A percentile compares a stretch with the other conserved stretches of the same genome.
These are phyloP conservation scores for Neurospora sp. DNA, from an alignment of 495 filamentous ascomycete genomes.

Conservation along the genomic window DNA sequence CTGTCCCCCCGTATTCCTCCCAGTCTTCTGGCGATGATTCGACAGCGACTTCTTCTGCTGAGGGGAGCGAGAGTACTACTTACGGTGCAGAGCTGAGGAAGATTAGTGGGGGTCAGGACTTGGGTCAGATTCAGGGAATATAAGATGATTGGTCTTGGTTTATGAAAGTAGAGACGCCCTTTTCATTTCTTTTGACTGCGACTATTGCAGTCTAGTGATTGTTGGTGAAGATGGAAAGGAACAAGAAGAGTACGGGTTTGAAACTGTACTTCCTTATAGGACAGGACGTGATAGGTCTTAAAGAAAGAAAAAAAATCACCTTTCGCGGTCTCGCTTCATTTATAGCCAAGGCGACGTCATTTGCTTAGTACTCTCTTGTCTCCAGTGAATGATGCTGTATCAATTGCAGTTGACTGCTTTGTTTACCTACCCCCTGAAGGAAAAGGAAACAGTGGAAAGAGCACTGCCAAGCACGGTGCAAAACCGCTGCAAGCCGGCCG, in stretches of 20 bases:
- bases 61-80: background rate
- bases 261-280: background rate
- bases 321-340: background rate
- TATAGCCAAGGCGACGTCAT: background rate
- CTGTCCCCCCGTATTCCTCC: background rate
- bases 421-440: background rate
- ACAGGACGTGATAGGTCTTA: background rate
- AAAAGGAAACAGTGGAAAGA: background rate
- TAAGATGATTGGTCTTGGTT: background rate
- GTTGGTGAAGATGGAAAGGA: background rate
- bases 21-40: background rate
- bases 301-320: background rate
- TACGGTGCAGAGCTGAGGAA: background rate
- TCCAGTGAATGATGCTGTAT: background rate
- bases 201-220: background rate
- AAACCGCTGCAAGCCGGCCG: background rate
- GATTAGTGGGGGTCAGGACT: background rate
- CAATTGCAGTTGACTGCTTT: background rate
- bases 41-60: background rate
- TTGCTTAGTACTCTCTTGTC: background rate
- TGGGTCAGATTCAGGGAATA: background rate
- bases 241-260: background rate
- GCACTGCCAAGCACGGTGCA: background rate
- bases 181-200: background rate
- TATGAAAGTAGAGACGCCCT: background rate